phyloP scores from a whole-genome alignment of 2,329 filamentous ascomycete species.

The Intubia oerlemansii region DNA sequence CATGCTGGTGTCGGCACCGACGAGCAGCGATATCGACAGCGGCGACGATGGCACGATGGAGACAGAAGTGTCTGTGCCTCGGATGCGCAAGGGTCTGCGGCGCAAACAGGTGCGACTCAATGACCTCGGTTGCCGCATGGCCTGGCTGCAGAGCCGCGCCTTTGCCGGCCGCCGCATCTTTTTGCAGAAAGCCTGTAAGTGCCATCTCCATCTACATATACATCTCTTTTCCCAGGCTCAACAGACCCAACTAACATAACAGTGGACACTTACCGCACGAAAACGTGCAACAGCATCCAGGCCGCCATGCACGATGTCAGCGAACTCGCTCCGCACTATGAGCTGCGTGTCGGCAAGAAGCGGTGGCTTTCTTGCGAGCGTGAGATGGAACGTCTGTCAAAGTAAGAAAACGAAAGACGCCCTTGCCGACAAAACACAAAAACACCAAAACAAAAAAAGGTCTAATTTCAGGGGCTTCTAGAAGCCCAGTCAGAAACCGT shows the following conservation, averaged over 20 bases:
- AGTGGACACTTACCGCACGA: slow-evolving; percentile 92
- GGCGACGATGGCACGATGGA: too few species aligned
- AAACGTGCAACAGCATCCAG: slow-evolving; percentile 68
- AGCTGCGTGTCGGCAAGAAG: slow-evolving; percentile 72
- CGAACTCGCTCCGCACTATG: slow-evolving; percentile 62
- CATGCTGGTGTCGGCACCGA: slow-evolving; percentile 37
- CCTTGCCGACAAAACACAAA: too few species aligned
- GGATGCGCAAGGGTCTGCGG: slow-evolving; percentile 46
- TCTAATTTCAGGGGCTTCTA: too few species aligned
- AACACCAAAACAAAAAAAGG: too few species aligned
- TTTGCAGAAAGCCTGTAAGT: slow-evolving; percentile 77
- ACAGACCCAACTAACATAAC: background rate
- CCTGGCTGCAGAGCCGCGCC: slow-evolving; percentile 84
- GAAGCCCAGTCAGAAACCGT: too few species aligned
- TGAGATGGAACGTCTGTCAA: slow-evolving; percentile 7
- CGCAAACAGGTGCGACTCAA: slow-evolving; percentile 79
- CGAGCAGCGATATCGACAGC: slow-evolving; percentile 31
- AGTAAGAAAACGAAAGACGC: too few species aligned
- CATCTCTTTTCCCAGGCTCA: background rate
- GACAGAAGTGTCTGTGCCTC: slow-evolving; percentile 52
- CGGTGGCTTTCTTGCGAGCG: slow-evolving; percentile 24
- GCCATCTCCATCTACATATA: background rate
- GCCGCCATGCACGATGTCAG: slow-evolving; percentile 54
- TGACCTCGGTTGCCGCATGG: slow-evolving; percentile 85
- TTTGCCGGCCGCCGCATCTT: slow-evolving; percentile 77